Base-by-base conservation (phyloP, 768 basidiomycete genomes). In the Serendipita sp. region DNA sequence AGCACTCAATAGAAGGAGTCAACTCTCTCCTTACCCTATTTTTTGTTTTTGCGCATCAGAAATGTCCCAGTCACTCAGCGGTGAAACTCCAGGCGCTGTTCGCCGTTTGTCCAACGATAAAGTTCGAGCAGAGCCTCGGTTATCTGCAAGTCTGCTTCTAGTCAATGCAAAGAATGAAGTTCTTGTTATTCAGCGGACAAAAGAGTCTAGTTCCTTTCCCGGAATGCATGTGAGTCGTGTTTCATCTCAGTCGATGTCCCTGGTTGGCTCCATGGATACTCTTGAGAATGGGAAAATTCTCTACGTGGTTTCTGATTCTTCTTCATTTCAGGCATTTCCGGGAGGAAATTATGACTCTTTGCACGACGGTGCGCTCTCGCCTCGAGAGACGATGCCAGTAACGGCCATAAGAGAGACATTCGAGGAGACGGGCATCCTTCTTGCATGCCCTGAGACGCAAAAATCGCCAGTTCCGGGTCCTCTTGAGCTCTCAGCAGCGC, bases 331-430 rank as follows among this genome's bases (percentile, higher is more conserved):
- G 86, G 86, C 87, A 30, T 89, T 88, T 67, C 86, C 86, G 4
- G 86, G 86, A 14, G 86, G 86, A 17, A 86, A 86, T 70, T 77
- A 75, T 43, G 86, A 87, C 73, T 65, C 74, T 53, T 72, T 74
- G 62, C 84, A 87, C 66, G 86, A 87, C 66, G 68, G 69, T 3
- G 2, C 53, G 2, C 24, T n/a, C 9, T 9, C 53, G 53, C 24
- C 22, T 2, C 5, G 11, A 9, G 45, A 28, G 1, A 80, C 80
- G 9, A 69, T 84, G 20, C 70, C 71, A 33, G 75, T 83, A 63
- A 87, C 85, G 14, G 86, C 85, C 2, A 82, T 88, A 45, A 77
- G 86, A 17, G 86, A 89, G 72, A 83, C 85, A 0, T 88, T 89
- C 63, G 86, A 89, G 68, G 86, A 89, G 69, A 78, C 85, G 2